Base-by-base conservation (phyloP, 768 basidiomycete genomes). In the Cyclocybe aegerita region DNA sequence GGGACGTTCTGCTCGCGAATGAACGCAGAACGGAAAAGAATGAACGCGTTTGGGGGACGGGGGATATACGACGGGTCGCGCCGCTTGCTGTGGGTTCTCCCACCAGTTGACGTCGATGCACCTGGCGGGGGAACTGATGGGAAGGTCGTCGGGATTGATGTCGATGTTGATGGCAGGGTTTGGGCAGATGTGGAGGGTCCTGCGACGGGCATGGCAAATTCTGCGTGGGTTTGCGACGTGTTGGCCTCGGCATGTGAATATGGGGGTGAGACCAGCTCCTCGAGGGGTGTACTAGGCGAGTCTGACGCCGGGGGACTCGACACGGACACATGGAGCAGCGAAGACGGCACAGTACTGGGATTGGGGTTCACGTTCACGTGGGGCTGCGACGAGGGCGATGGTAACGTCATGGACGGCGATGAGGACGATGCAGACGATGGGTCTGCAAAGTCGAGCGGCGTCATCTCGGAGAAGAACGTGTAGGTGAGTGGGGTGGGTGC, bases 21-120 rank as follows among this genome's bases (percentile, higher is more conserved):
- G 69, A 90, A 90, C 30, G 81, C 82, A 16, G 86, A 86, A 58
- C 88, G 81, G 68, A 90, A 91, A 66, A 90, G 84, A 59, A 90
- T 91, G 70, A 90, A 91, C 52, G 89, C 88, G 68, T 90, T 91
- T 17, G 88, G 88, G 6, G 89, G 88, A 42, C 89, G 83, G 37
- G 88, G 89, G 67, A 90, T 91, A 66, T 90, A 85, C 2, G 80
- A 81, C 48, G 84, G 80, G 60, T 86, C 83, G 47, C 83, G 80
- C 61, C 81, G 79, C 72, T 81, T 86, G 50, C 74, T 75, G 61
- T 86, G 83, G 23, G 2, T 23, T 23, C 23, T 23, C 23, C 23
- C 23, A 23, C 23, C 23, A 23, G 23, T 23, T 23, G 23, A 23
- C 23, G 23, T 23, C 23, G 23, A 23, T 23, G 23, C 23, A 23